Base-by-base conservation (phyloP, 306 rosid genomes). In the Cucurbita pepo region DNA sequence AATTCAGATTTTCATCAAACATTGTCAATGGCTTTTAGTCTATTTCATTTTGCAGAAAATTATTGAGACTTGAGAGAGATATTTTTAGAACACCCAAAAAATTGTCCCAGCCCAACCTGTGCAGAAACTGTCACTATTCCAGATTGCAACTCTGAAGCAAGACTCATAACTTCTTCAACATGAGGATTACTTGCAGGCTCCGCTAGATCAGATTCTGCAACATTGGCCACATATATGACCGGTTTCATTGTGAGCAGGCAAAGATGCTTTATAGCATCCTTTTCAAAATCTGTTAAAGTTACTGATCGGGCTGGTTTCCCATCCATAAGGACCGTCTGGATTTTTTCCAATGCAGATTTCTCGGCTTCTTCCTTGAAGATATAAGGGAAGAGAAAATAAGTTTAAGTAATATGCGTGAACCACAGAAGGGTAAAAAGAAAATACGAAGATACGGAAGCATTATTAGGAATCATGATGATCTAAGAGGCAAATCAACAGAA, bases 241-340 rank as follows among this genome's bases (percentile, higher is more conserved):
- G 98, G 98, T 74, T 94, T 94, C 97, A 89, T 89, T 73, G 98
- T 90, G 38, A 94, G 91, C 81, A 94, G 80, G 88, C 95, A 94
- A 69, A 89, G 91, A 72, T 90, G 94, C 81, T 94, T 87, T 44
- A 89, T 72, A 67, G 92, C 84, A 37, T 90, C 96, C 71, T 81
- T 87, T 79, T 90, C 98, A 75, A 78, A 81, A 78, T 85, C 96
- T 58, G 94, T 86, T 76, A 94, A 81, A 82, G 86, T 71, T 77
- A 89, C 98, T 47, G 98, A 90, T 76, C 95, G 90, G 34, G 98
- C 97, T 47, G 97, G 97, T 82, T 90, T 94, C 53, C 98, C 98
- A 73, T 89, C 96, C 96, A 94, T 30, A 69, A 90, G 96, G 10
- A 91, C 97, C 75, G 45, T 78, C 57, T 69, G 88, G 65, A 94